Base-by-base conservation (phyloP, 2,329 filamentous ascomycete genomes). In the Tolypocladium inflatum region DNA sequence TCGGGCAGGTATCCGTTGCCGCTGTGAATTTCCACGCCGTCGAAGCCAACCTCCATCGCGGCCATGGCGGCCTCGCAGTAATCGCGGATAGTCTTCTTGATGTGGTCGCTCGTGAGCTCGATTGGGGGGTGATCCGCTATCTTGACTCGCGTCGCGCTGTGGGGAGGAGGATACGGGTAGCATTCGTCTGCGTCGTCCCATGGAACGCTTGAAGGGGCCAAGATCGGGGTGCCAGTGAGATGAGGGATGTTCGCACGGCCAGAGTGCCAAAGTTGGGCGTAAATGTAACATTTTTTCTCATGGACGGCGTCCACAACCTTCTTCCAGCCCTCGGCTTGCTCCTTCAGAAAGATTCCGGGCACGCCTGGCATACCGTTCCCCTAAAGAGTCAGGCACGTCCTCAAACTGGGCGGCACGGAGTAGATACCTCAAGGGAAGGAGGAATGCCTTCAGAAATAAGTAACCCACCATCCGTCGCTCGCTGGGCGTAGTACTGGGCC, bases 391-490 rank as follows among this genome's bases (percentile, higher is more conserved):
- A 19, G 45, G 42, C 42, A 21, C 23, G 7, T 26, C 15, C 4
- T 45, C 42, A 45, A 26, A 45, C 15, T 26, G 21, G 42, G 21
- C 13, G 10, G 23, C 13, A 79, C 0, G 78, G 78, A 0, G 73
- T 73, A 11, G 80, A 43, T 55, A 65, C 64, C 67, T 73, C 65
- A 52, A 75, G 59, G 13, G 77, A 79, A 62, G 80, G 81, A 57
- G 76, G 76, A 8, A 82, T 78, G 0, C 68, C 76, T 57, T 79
- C 76, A 2, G 71, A 71, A 55, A 80, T 72, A 23, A 79, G 61
- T 0, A 79, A 66, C 0, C 78, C 77, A 0, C 75, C 74, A 2
- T 68, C 62, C 0, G 70, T 73, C 7, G 74, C 71, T 4, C 77
- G 70, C 58, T 80, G 75, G 3, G 62, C 55, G 63, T 80, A 80